phyloP scores from a whole-genome alignment of 305 asterid species.

The Andrographis paniculata region DNA sequence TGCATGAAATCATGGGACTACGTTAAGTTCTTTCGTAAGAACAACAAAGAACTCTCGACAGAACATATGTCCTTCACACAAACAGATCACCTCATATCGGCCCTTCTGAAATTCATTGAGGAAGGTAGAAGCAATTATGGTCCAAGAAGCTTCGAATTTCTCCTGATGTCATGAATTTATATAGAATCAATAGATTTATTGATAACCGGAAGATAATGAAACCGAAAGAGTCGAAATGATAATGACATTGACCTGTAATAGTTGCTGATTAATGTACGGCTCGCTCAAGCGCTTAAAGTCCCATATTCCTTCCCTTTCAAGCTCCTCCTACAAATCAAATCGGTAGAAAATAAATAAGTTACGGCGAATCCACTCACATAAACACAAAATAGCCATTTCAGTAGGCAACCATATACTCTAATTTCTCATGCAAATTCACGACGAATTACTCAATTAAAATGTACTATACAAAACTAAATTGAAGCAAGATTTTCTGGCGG shows the following conservation, averaged over 20 bases:
- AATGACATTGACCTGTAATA: constrained; percentile 40
- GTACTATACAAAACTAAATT: too few relatives aligned
- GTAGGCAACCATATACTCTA: too few relatives aligned
- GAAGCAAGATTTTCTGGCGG: too few relatives aligned
- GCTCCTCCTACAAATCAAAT: constrained; percentile 59
- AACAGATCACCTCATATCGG: constrained; percentile 56
- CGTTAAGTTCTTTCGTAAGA: not conserved
- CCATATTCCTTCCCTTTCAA: constrained; percentile 94
- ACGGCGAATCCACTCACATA: too few relatives aligned
- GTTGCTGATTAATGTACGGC: constrained; percentile 53
- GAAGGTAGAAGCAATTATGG: constrained; percentile 66
- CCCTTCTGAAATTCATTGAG: constrained; percentile 67
- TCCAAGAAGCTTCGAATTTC: constrained; percentile 82
- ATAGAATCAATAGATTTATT: not conserved
- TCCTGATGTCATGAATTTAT: constrained; percentile 45
- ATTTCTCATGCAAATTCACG: too few relatives aligned
- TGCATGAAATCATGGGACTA: not conserved
- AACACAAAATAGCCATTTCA: too few relatives aligned
- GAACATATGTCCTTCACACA: constrained; percentile 5
- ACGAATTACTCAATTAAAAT: too few relatives aligned
- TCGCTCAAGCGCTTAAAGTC: constrained; percentile 83
- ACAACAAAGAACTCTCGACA: not conserved
- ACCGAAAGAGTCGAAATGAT: not conserved
- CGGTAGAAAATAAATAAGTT: not conserved
- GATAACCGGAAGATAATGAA: too few relatives aligned